Evolutionary conservation across 352 stramenopile genomes (phyloP).

Genomic region (Globisporangium abappressorium): DNA sequence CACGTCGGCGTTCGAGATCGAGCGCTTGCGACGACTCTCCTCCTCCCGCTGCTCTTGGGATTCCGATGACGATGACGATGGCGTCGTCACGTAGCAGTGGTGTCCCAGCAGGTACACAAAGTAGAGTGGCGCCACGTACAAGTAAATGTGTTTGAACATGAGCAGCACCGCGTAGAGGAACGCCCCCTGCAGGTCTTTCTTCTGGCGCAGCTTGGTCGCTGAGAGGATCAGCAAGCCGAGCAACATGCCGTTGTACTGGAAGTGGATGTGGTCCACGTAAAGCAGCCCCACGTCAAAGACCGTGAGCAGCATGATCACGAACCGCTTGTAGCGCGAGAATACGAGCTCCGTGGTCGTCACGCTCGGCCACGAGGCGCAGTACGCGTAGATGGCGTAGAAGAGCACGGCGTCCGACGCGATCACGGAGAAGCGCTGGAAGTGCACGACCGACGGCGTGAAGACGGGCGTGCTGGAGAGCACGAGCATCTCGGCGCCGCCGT

Average conservation of each 20-base stretch:
- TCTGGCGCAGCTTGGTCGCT: slow-evolving; percentile 72
- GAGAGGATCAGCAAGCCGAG: slow-evolving; percentile 93
- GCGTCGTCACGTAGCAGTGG: slow-evolving; percentile 80
- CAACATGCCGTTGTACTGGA: slow-evolving; percentile 99
- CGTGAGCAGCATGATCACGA: slow-evolving; percentile 83
- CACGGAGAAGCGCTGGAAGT: slow-evolving; percentile 94
- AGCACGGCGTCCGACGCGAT: slow-evolving; percentile 89
- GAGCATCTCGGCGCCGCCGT: slow-evolving; percentile 60
- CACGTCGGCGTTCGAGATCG: slow-evolving; percentile 67
- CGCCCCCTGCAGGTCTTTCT: slow-evolving; percentile 85
- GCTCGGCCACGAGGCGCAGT: slow-evolving; percentile 78
- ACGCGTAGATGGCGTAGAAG: slow-evolving; percentile 77
- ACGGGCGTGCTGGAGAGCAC: slow-evolving; percentile 56
- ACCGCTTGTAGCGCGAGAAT: slow-evolving; percentile 55
- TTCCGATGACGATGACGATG: slow-evolving; percentile 3
- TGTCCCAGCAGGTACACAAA: slow-evolving; percentile 94
- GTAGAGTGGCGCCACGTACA: slow-evolving; percentile 94
- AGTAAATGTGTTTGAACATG: slow-evolving; percentile 98
- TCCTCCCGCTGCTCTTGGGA: slow-evolving; percentile 13
- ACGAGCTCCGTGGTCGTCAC: slow-evolving; percentile 68
- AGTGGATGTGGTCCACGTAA: slow-evolving; percentile 98
- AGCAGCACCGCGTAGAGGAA: slow-evolving; percentile 91
- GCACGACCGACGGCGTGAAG: slow-evolving; percentile 54
- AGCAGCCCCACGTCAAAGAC: slow-evolving; percentile 93
- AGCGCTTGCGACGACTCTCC: slow-evolving; percentile 41